These are phyloP conservation scores for Fusarium staphyleae DNA, from an alignment of 2,329 filamentous ascomycete genomes.

Conservation along the genomic window DNA sequence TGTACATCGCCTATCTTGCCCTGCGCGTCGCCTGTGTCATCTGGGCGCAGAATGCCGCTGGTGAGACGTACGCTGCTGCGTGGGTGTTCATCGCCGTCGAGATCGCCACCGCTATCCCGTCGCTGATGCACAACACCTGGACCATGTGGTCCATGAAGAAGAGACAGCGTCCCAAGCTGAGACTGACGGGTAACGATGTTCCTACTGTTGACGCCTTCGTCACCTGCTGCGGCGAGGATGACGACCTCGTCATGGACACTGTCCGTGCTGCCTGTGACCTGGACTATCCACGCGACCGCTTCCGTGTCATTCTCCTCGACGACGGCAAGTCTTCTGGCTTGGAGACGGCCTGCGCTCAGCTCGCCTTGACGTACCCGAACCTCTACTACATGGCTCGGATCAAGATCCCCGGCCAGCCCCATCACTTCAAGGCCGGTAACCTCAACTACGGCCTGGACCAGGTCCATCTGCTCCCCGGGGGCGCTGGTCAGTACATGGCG, in stretches of 20 bases:
- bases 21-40: slow-evolving; percentile 61
- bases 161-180: slow-evolving; percentile 60
- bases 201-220: slow-evolving; percentile 65
- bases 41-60: slow-evolving; percentile 54
- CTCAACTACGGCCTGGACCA: slow-evolving; percentile 66
- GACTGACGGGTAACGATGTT: slow-evolving; percentile 56
- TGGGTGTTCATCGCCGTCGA: slow-evolving; percentile 66
- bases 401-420: slow-evolving; percentile 56
- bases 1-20: slow-evolving; percentile 58
- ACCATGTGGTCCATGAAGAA: slow-evolving; percentile 64
- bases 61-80: slow-evolving; percentile 55
- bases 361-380: slow-evolving; percentile 54
- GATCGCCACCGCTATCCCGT: slow-evolving; percentile 59
- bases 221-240: slow-evolving; percentile 64
- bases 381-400: slow-evolving; percentile 60
- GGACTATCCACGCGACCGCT: slow-evolving; percentile 61
- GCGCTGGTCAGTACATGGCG: slow-evolving; percentile 65
- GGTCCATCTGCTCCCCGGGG: slow-evolving; percentile 58
- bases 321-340: slow-evolving; percentile 58
- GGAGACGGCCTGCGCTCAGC: slow-evolving; percentile 47
- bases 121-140: slow-evolving; percentile 64
- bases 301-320: slow-evolving; percentile 63
- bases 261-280: slow-evolving; percentile 60
- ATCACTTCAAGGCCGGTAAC: slow-evolving; percentile 71
- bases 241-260: slow-evolving; percentile 64